A percentile compares a stretch with the other conserved stretches of the same genome.
Evolutionary conservation across 2,329 filamentous ascomycete species (phyloP).

Genomic region (Fusarium verrucosum): DNA sequence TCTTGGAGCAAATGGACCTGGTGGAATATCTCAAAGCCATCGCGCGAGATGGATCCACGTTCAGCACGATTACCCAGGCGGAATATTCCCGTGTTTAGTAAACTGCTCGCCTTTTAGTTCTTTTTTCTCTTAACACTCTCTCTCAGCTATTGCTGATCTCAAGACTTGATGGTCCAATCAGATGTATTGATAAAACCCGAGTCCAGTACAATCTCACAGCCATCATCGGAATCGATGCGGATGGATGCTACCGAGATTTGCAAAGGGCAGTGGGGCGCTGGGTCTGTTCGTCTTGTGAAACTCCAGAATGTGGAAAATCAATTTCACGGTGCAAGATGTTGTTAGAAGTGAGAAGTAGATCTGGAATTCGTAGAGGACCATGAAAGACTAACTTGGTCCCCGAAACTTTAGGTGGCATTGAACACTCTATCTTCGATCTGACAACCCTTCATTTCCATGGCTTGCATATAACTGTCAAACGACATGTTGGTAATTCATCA

Average conservation of each 20-base stretch:
- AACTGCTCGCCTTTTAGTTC: neutral
- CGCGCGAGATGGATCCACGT: conserved; percentile 5
- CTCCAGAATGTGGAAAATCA: neutral
- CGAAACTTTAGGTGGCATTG: neutral
- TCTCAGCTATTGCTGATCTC: neutral
- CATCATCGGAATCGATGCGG: conserved; percentile 1
- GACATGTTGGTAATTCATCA: neutral
- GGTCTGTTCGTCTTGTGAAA: neutral
- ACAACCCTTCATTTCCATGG: neutral
- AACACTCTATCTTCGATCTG: neutral
- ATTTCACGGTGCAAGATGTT: neutral
- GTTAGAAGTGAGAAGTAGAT: neutral
- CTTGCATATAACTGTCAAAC: neutral
- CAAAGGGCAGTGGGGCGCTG: neutral
- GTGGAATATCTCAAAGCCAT: conserved; percentile 3
- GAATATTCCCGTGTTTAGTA: neutral
- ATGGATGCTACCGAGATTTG: conserved; percentile 2
- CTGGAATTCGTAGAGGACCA: neutral
- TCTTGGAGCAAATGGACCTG: neutral
- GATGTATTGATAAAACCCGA: neutral
- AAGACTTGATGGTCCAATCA: neutral
- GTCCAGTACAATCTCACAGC: neutral
- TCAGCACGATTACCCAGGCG: neutral
- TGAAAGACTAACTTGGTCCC: neutral
- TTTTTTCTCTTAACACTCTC: neutral